These are phyloP conservation scores for Chernovozyma sophiae-reginae DNA, from an alignment of 1,139 yeast species.

Conservation along the genomic window DNA sequence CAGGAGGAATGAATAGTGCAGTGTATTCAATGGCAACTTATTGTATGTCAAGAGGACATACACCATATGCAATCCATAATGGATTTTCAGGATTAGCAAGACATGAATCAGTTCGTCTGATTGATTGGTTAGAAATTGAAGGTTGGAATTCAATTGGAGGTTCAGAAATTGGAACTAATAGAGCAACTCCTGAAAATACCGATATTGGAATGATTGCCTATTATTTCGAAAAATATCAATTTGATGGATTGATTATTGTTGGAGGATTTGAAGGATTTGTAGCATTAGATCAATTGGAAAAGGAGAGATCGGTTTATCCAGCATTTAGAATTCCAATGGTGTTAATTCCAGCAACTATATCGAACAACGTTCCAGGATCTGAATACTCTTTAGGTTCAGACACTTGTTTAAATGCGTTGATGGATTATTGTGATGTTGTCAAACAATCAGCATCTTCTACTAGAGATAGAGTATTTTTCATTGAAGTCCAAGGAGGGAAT, in stretches of 20 bases:
- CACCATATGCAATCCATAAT: slow-evolving; percentile 66
- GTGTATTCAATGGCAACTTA: slow-evolving; percentile 71
- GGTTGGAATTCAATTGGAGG: slow-evolving; percentile 78
- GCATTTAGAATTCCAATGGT: slow-evolving; percentile 76
- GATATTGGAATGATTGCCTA: slow-evolving; percentile 75
- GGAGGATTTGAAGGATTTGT: slow-evolving; percentile 83
- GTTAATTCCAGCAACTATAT: slow-evolving; percentile 75
- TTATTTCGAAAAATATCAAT: slow-evolving; percentile 65
- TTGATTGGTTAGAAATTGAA: slow-evolving; percentile 67
- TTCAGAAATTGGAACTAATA: slow-evolving; percentile 77
- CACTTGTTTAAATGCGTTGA: slow-evolving; percentile 71
- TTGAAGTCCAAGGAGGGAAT: slow-evolving; percentile 86
- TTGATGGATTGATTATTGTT: slow-evolving; percentile 69
- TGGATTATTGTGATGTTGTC: slow-evolving; percentile 73
- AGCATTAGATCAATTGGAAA: slow-evolving; percentile 63
- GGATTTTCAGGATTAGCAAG: slow-evolving; percentile 77
- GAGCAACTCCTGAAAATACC: slow-evolving; percentile 61
- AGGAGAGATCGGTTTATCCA: slow-evolving; percentile 61
- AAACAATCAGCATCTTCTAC: slow-evolving; percentile 78
- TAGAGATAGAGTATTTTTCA: slow-evolving; percentile 72
- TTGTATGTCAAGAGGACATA: slow-evolving; percentile 74
- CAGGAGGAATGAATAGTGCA: slow-evolving; percentile 78
- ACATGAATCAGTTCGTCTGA: slow-evolving; percentile 61
- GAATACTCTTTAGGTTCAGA: slow-evolving; percentile 77
- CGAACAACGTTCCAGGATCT: slow-evolving; percentile 82